A percentile compares a stretch with the other conserved stretches of the same genome.
Conservation (phyloP, 2,329 filamentous ascomycete genomes). For the Pyricularia pennisetigena region DNA sequence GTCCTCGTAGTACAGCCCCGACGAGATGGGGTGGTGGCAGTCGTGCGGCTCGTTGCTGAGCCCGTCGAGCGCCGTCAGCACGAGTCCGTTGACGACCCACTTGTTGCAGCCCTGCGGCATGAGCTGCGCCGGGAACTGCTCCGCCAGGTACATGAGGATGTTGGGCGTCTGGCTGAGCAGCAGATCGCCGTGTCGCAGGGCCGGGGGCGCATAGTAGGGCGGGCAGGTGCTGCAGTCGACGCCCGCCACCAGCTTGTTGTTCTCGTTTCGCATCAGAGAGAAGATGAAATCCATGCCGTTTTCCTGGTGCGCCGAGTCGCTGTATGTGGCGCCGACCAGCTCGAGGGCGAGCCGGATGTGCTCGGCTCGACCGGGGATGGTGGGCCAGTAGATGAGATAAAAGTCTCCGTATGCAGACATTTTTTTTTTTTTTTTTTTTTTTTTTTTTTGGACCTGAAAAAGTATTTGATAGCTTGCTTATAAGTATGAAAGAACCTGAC, state of each 20-base stretch:
- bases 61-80: conserved; percentile 61
- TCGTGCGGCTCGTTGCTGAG: conserved; percentile 65
- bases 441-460: too few relatives aligned
- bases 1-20: conserved; percentile 58
- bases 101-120: conserved; percentile 31
- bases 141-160: conserved; percentile 62
- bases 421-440: too few relatives aligned
- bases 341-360: conserved; percentile 65
- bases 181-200: conserved; percentile 52
- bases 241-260: conserved; percentile 36
- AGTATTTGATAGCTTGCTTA: too few relatives aligned
- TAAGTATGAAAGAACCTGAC: too few relatives aligned
- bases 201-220: conserved; percentile 56
- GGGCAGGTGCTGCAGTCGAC: conserved; percentile 43
- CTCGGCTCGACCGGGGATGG: conserved; percentile 64
- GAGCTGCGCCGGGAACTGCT: conserved; percentile 36
- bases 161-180: conserved; percentile 61
- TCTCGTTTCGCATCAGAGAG: conserved; percentile 12
- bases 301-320: conserved; percentile 40
- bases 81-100: conserved; percentile 52
- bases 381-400: conserved; percentile 63
- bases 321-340: conserved; percentile 54
- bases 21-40: conserved; percentile 61
- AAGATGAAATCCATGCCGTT: conserved; percentile 32
- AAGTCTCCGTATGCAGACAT: conserved; percentile 29